These are phyloP conservation scores for Sclerotinia sclerotiorum DNA, from an alignment of 2,329 filamentous ascomycete species.

Conservation along the genomic window DNA sequence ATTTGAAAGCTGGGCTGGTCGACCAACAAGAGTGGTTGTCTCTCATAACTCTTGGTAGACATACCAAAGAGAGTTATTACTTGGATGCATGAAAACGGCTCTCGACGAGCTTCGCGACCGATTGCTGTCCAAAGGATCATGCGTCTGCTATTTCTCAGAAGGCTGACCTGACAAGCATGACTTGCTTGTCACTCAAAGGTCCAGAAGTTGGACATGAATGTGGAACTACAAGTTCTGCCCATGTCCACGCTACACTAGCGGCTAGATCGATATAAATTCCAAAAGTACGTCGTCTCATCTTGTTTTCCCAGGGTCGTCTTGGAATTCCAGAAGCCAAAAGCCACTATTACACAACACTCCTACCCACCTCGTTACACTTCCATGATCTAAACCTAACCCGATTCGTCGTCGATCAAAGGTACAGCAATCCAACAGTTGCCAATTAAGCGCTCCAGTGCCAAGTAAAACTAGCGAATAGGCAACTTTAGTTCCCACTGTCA, in stretches of 20 bases:
- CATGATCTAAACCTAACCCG: neutral
- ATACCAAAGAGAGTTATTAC: neutral
- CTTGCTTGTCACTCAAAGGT: neutral
- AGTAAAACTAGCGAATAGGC: neutral
- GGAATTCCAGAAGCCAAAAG: neutral
- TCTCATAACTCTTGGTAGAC: neutral
- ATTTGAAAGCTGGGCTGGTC: too few species aligned
- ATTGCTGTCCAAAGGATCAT: neutral
- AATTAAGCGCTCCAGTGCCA: neutral
- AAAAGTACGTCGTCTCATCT: neutral
- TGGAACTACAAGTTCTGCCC: neutral
- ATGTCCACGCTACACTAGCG: neutral
- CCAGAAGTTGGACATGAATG: neutral
- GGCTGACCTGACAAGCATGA: neutral
- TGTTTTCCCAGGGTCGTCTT: neutral
- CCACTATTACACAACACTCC: too few species aligned
- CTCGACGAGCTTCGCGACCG: neutral
- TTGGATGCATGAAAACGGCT: neutral
- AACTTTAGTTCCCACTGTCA: neutral
- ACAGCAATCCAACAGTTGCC: too few species aligned
- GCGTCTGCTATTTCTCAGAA: neutral
- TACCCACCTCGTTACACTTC: neutral
- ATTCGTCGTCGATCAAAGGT: neutral
- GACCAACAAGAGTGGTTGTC: neutral
- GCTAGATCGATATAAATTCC: neutral